A percentile compares a stretch with the other conserved stretches of the same genome.
These are phyloP conservation scores for Ophiostoma himal-ulmi DNA, from an alignment of 2,329 filamentous ascomycete species.

Conservation along the genomic window DNA sequence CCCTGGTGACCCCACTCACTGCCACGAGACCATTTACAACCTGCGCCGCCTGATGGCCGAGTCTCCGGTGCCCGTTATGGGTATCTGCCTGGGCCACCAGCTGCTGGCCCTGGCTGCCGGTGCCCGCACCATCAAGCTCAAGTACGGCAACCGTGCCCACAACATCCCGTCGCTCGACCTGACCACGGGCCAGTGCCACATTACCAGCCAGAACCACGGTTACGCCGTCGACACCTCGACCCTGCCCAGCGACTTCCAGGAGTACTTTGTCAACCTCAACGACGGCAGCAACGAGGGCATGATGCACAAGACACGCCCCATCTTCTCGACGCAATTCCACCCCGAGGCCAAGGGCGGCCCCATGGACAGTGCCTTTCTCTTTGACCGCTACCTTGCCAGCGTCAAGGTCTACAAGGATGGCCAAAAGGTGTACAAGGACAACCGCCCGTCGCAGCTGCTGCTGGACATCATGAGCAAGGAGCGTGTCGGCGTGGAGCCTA, in stretches of 20 bases:
- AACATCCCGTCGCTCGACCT: slow-evolving; percentile 95
- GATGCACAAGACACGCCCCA: slow-evolving; percentile 91
- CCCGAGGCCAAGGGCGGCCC: slow-evolving; percentile 97
- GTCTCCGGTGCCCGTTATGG: slow-evolving; percentile 89
- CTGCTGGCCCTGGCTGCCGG: slow-evolving; percentile 84
- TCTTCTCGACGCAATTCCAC: slow-evolving; percentile 98
- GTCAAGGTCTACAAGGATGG: slow-evolving; percentile 83
- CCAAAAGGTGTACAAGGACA: slow-evolving; percentile 74
- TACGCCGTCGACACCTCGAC: slow-evolving; percentile 88
- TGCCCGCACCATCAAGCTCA: slow-evolving; percentile 89
- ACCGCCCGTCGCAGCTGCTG: slow-evolving; percentile 78
- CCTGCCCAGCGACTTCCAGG: slow-evolving; percentile 81
- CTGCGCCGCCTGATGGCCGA: slow-evolving; percentile 84
- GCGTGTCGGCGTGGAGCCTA: slow-evolving; percentile 80
- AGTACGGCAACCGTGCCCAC: slow-evolving; percentile 98
- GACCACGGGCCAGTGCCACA: slow-evolving; percentile 95
- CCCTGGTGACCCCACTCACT: slow-evolving; percentile 95
- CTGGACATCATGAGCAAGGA: slow-evolving; percentile 90
- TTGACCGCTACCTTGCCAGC: slow-evolving; percentile 91
- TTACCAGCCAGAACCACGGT: slow-evolving; percentile 97
- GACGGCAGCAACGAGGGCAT: slow-evolving; percentile 96
- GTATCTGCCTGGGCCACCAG: slow-evolving; percentile 96
- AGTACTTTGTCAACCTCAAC: slow-evolving; percentile 98
- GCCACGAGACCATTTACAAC: slow-evolving; percentile 89
- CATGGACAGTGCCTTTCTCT: slow-evolving; percentile 90